Conservation (phyloP, 1,284 basidiomycete genomes). For the Sporisorium sorghi region DNA sequence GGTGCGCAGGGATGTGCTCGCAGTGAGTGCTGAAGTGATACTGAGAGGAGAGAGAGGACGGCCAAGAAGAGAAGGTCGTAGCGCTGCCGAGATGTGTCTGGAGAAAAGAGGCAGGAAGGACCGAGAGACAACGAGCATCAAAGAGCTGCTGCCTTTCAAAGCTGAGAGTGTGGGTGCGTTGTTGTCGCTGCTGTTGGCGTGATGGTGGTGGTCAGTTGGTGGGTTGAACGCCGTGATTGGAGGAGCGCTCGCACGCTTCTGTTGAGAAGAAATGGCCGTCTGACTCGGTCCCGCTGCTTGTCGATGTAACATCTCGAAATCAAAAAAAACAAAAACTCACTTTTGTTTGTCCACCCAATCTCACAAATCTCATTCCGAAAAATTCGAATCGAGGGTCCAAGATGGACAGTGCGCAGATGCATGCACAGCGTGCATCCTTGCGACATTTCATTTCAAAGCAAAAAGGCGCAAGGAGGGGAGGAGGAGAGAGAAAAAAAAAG, state of each 20-base stretch:
- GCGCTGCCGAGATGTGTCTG: conserved; percentile 23
- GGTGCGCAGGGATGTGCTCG: conserved; percentile 16
- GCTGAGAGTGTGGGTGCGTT: not conserved
- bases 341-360: not conserved
- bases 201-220: too few species aligned
- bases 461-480: not conserved
- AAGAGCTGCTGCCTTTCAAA: conserved; percentile 3
- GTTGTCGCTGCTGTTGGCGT: too few species aligned
- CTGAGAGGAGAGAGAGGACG: not conserved
- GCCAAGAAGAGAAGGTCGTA: conserved; percentile 9
- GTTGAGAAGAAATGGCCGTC: not conserved
- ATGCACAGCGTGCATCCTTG: conserved; percentile 11
- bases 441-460: not conserved
- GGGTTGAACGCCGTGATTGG: conserved; percentile 1
- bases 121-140: conserved; percentile 39
- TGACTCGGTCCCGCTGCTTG: not conserved
- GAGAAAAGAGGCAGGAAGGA: conserved; percentile 34
- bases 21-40: conserved; percentile 1
- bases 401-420: conserved; percentile 8
- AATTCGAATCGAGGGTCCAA: conserved; percentile 4
- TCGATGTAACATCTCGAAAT: conserved; percentile 13
- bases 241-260: not conserved
- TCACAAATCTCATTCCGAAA: not conserved
- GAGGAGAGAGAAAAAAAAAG: not conserved
- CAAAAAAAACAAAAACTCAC: too few species aligned